A percentile compares a stretch with the other conserved stretches of the same genome.
These are phyloP conservation scores for Tetrapisispora nanseiensis DNA, from an alignment of 805 yeast species.

Conservation along the genomic window DNA sequence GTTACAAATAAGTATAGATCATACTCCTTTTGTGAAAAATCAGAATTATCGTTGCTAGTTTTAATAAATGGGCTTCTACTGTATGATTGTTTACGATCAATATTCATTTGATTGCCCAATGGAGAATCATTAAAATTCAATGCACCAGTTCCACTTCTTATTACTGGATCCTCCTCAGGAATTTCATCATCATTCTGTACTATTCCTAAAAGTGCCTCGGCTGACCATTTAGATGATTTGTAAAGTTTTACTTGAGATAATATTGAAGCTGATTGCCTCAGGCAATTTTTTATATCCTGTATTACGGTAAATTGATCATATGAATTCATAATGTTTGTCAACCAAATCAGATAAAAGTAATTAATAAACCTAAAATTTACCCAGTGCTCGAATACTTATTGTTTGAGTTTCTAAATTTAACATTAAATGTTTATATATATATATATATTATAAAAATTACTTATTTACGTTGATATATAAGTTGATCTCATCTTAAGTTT, in stretches of 20 bases:
- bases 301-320: conserved; percentile 1
- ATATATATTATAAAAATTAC: neutral
- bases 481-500: neutral
- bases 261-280: conserved; percentile 34
- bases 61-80: neutral
- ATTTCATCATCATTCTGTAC: conserved; percentile 4
- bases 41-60: conserved; percentile 2
- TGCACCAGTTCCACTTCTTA: conserved; percentile 1
- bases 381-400: no score
- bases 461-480: neutral
- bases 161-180: conserved; percentile 1
- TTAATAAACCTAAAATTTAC: no score
- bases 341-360: no score
- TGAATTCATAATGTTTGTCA: neutral
- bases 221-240: conserved; percentile 74
- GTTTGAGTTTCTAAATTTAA: no score
- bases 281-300: conserved; percentile 14
- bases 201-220: conserved; percentile 69
- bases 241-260: conserved; percentile 50
- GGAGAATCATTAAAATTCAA: conserved; percentile 14
- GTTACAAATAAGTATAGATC: conserved; percentile 52
- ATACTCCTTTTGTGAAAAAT: conserved; percentile 28
- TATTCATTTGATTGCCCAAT: conserved; percentile 8
- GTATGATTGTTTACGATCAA: neutral
- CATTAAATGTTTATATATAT: neutral